phyloP scores from a whole-genome alignment of 176 grass and related monocot species.

The Phoenix roebelenii region DNA sequence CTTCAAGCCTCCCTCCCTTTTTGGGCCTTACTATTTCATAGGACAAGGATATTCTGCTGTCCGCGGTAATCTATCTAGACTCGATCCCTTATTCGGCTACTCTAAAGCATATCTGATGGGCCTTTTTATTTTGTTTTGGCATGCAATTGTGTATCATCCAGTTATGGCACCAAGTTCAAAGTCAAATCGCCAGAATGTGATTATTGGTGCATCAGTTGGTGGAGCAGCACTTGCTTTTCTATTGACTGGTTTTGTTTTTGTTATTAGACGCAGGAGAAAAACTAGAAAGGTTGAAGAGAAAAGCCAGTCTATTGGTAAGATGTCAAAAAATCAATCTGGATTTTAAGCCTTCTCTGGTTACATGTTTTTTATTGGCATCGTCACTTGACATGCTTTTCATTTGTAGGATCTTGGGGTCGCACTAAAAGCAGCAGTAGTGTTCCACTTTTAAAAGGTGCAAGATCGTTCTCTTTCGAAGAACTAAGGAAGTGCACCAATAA shows the following conservation, averaged over 20 bases:
- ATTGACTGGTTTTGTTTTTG: slow-evolving; percentile 22
- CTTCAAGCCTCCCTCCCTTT: slow-evolving; percentile 27
- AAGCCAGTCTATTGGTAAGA: slow-evolving; percentile 46
- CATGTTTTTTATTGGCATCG: too few species aligned
- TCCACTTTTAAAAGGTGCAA: slow-evolving; percentile 56
- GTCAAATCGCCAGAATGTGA: slow-evolving; percentile 24
- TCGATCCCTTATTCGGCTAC: too few species aligned
- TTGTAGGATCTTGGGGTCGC: slow-evolving; percentile 44
- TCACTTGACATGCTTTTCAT: too few species aligned
- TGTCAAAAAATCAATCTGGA: too few species aligned
- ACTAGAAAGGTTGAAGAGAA: slow-evolving; percentile 26
- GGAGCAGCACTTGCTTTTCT: slow-evolving; percentile 29
- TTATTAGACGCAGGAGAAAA: slow-evolving; percentile 26
- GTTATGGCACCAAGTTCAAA: slow-evolving; percentile 8
- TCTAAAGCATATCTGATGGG: too few species aligned
- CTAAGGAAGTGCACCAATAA: slow-evolving; percentile 64
- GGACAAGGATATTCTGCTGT: slow-evolving; percentile 28
- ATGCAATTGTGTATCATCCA: too few species aligned
- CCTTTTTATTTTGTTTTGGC: too few species aligned
- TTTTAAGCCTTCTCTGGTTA: too few species aligned
- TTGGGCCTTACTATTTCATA: slow-evolving; percentile 64
- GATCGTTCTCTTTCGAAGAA: slow-evolving; percentile 56
- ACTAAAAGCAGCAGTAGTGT: slow-evolving; percentile 50
- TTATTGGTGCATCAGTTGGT: slow-evolving; percentile 38
- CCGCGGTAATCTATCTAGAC: slow-evolving; percentile 29